Conservation (phyloP, 2,329 filamentous ascomycete species). For the Diaporthe vaccinii region DNA sequence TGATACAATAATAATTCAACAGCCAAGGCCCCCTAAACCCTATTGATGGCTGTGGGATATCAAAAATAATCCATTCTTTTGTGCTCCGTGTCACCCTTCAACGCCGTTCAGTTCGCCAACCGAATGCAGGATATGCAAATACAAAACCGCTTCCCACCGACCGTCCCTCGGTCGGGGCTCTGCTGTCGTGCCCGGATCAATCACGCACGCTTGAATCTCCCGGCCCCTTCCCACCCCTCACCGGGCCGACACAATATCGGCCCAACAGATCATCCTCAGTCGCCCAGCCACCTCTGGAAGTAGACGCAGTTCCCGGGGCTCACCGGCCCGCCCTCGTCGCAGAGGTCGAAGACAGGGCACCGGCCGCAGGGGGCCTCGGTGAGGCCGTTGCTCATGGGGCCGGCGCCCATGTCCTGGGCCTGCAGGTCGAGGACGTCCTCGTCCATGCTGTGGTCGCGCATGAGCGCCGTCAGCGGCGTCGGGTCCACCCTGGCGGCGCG, state of each 20-base stretch:
- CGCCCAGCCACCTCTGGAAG: slow-evolving; percentile 84
- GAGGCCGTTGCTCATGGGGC: slow-evolving; percentile 75
- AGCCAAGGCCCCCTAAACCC: background rate
- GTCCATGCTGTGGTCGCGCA: slow-evolving; percentile 45
- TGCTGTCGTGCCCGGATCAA: background rate
- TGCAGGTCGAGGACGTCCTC: slow-evolving; percentile 42
- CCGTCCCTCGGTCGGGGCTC: background rate
- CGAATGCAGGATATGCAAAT: slow-evolving; percentile 20
- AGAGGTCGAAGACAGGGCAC: slow-evolving; percentile 94
- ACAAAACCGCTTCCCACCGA: slow-evolving; percentile 14
- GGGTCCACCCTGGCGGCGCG: slow-evolving; percentile 60
- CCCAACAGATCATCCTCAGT: slow-evolving; percentile 46
- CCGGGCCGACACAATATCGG: background rate
- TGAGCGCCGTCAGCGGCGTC: slow-evolving; percentile 46
- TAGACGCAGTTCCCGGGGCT: slow-evolving; percentile 93
- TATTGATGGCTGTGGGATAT: slow-evolving; percentile 23
- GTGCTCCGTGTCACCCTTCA: slow-evolving; percentile 16
- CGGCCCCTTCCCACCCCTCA: background rate
- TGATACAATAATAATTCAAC: slow-evolving; percentile 2
- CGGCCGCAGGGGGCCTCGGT: slow-evolving; percentile 91
- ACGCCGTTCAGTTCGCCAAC: slow-evolving; percentile 31
- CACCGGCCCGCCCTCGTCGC: slow-evolving; percentile 90
- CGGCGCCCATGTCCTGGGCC: slow-evolving; percentile 49
- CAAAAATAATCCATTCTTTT: slow-evolving; percentile 12
- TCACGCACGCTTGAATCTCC: background rate